A percentile compares a stretch with the other conserved stretches of the same genome.
These are phyloP conservation scores for Apocynum venetum DNA, from an alignment of 257 asterid genomes.

Conservation along the genomic window DNA sequence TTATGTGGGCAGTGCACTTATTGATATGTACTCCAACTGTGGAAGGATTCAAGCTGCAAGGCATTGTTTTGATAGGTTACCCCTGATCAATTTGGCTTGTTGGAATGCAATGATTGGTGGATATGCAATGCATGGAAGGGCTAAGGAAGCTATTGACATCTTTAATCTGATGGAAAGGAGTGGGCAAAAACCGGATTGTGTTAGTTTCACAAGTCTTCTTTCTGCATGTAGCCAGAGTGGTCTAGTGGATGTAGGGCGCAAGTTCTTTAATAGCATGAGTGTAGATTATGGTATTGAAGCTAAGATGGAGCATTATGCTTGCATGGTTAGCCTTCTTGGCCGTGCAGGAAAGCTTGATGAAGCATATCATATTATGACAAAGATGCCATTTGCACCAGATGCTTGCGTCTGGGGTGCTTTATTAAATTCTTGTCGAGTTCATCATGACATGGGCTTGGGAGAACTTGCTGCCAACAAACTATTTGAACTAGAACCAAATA, in stretches of 20 bases:
- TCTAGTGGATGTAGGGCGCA: constrained; percentile 56
- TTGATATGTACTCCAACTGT: constrained; percentile 91
- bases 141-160: constrained; percentile 53
- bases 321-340: constrained; percentile 79
- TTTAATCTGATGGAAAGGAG: constrained; percentile 51
- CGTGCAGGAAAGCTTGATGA: constrained; percentile 88
- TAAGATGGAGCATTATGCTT: constrained; percentile 79
- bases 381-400: constrained; percentile 82
- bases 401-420: constrained; percentile 95
- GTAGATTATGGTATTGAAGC: constrained; percentile 56
- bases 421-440: constrained; percentile 76
- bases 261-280: constrained; percentile 58
- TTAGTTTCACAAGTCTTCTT: constrained; percentile 77
- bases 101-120: constrained; percentile 89
- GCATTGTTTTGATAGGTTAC: constrained; percentile 53
- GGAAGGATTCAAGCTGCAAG: constrained; percentile 66
- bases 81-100: constrained; percentile 62
- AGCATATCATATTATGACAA: constrained; percentile 56
- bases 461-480: constrained; percentile 74
- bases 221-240: constrained; percentile 86
- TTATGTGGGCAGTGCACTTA: constrained; percentile 73
- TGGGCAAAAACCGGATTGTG: constrained; percentile 64
- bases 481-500: constrained; percentile 69
- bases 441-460: constrained; percentile 55
- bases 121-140: constrained; percentile 82